Percentiles rank a stretch among this genome's conserved stretches.
Evolutionary conservation across 768 basidiomycete species (phyloP).

Genomic region (Auricularia sp.): DNA sequence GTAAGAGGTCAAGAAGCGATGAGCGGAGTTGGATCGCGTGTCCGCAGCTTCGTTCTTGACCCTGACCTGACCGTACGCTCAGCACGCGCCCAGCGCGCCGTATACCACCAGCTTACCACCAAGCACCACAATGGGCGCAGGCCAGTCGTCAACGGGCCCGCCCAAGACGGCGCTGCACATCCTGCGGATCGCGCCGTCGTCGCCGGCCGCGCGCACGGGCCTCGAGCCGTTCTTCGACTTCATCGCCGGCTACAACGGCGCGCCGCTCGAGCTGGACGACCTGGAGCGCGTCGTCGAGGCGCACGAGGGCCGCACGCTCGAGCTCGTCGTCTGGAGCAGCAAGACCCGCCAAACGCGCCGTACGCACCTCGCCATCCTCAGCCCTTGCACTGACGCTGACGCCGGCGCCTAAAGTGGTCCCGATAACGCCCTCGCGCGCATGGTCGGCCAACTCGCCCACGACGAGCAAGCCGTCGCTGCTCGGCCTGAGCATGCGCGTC

Average conservation of each 20-base stretch:
- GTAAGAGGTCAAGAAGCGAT: too few species aligned
- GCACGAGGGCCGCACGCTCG: slow-evolving; percentile 62
- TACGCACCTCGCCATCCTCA: slow-evolving; percentile 20
- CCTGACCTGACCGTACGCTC: too few species aligned
- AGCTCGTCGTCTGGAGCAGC: slow-evolving; percentile 75
- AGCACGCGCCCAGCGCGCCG: too few species aligned
- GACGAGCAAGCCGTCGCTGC: slow-evolving; percentile 66
- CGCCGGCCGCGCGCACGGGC: slow-evolving; percentile 76
- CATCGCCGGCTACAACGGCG: slow-evolving; percentile 81
- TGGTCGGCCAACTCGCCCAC: slow-evolving; percentile 54
- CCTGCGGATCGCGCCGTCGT: slow-evolving; percentile 78
- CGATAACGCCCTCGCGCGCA: slow-evolving; percentile 71
- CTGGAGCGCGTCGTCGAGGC: slow-evolving; percentile 75
- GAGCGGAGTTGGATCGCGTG: too few species aligned
- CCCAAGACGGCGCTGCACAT: slow-evolving; percentile 71
- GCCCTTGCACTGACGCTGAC: background rate
- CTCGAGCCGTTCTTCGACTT: slow-evolving; percentile 97
- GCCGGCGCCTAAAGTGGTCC: slow-evolving; percentile 47
- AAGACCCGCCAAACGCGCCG: slow-evolving; percentile 67
- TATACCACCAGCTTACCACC: slow-evolving; percentile 7
- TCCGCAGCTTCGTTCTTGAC: too few species aligned
- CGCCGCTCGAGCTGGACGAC: slow-evolving; percentile 55
- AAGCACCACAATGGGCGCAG: slow-evolving; percentile 5
- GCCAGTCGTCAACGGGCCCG: slow-evolving; percentile 8
- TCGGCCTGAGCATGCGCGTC: slow-evolving; percentile 88